A percentile compares a stretch with the other conserved stretches of the same genome.
These are phyloP conservation scores for Melanogaster broomeanus DNA, from an alignment of 768 basidiomycete species.

Conservation along the genomic window DNA sequence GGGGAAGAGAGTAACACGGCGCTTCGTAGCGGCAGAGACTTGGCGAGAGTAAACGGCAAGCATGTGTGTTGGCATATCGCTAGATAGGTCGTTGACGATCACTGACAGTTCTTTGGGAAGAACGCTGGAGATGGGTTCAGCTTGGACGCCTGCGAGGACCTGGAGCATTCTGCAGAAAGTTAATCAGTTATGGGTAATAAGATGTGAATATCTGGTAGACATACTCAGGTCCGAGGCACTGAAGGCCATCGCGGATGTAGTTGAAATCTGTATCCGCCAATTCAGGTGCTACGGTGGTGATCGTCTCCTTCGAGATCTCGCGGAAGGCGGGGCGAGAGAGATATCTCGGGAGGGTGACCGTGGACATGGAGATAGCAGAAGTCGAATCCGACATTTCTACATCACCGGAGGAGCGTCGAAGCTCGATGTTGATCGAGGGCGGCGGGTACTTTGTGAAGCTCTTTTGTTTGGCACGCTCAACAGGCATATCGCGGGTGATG, in stretches of 20 bases:
- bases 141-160: slow-evolving; percentile 31
- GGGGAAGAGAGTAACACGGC: slow-evolving; percentile 37
- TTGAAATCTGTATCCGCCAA: slow-evolving; percentile 19
- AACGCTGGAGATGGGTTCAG: slow-evolving; percentile 13
- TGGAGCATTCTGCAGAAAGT: slow-evolving; percentile 27
- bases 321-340: slow-evolving; percentile 21
- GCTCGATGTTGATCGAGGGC: slow-evolving; percentile 28
- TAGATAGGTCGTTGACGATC: slow-evolving; percentile 30
- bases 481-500: slow-evolving; percentile 34
- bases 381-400: slow-evolving; percentile 2
- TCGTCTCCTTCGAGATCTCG: slow-evolving; percentile 10
- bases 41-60: slow-evolving; percentile 30
- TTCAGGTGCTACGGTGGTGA: slow-evolving; percentile 28
- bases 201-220: not conserved
- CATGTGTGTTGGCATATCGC: slow-evolving; percentile 34
- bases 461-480: slow-evolving; percentile 42
- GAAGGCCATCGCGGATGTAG: slow-evolving; percentile 30
- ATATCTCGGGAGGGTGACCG: slow-evolving; percentile 23
- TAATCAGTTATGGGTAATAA: slow-evolving; percentile 6
- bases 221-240: slow-evolving; percentile 30
- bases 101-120: slow-evolving; percentile 32
- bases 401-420: slow-evolving; percentile 23
- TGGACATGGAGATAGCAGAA: slow-evolving; percentile 6
- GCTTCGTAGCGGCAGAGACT: slow-evolving; percentile 22
- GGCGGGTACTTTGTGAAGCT: slow-evolving; percentile 12